A percentile compares a stretch with the other conserved stretches of the same genome.
Conservation (phyloP, 2,329 filamentous ascomycete species). For the Calonectria naviculata region DNA sequence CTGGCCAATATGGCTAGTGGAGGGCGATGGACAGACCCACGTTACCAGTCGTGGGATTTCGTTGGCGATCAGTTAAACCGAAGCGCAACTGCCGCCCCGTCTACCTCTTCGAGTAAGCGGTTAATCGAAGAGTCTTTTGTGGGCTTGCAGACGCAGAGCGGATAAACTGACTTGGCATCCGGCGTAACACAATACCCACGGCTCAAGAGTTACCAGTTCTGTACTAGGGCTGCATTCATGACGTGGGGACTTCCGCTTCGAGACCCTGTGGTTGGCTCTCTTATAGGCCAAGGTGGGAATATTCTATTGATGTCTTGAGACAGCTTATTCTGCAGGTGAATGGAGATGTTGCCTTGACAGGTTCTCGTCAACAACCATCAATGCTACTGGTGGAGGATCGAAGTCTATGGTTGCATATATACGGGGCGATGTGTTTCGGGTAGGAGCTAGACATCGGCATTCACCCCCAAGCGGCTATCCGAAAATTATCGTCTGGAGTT, state of each 20-base stretch:
- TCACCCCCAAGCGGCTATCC: not conserved
- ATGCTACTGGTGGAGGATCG: not conserved
- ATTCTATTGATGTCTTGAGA: not conserved
- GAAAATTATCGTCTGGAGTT: not conserved
- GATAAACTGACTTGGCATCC: not conserved
- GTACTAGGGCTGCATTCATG: not conserved
- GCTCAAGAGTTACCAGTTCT: not conserved
- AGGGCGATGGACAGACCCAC: slow-evolving; percentile 2
- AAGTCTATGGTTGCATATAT: not conserved
- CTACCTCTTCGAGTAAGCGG: not conserved
- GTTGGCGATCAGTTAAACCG: slow-evolving; percentile 1
- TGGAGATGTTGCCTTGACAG: not conserved
- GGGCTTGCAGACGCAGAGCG: not conserved
- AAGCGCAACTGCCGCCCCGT: slow-evolving; percentile 15
- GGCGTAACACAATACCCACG: not conserved
- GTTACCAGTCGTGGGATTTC: slow-evolving; percentile 17
- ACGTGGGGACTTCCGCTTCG: not conserved
- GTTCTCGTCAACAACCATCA: not conserved
- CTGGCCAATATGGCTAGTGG: slow-evolving; percentile 25
- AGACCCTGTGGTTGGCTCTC: not conserved
- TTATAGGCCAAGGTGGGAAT: not conserved
- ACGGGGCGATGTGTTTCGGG: not conserved
- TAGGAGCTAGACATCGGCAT: not conserved
- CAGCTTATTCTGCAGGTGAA: not conserved
- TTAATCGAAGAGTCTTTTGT: not conserved